These are phyloP conservation scores for Collariella sp. DNA, from an alignment of 495 filamentous ascomycete species.

Conservation along the genomic window DNA sequence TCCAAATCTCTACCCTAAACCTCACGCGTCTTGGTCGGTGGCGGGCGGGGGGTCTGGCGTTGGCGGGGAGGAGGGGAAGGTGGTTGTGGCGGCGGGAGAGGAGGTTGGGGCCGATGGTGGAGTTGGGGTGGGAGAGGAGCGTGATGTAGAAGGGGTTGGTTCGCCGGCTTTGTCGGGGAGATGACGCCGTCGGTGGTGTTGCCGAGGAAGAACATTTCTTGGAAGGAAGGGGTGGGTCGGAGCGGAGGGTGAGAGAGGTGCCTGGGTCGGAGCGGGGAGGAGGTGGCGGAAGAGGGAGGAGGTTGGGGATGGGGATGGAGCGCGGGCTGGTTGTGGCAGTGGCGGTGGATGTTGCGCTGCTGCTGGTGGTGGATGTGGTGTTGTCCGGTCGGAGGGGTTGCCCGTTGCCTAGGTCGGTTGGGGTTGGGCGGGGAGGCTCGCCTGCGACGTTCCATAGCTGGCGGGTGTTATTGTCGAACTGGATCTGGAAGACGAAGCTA, in stretches of 20 bases:
- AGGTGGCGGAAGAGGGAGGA: constrained; percentile 8
- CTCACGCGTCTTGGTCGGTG: constrained; percentile 51
- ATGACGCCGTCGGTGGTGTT: constrained; percentile 68
- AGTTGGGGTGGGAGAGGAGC: constrained; percentile 30
- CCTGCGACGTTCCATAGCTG: constrained; percentile 34
- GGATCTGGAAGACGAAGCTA: constrained; percentile 70
- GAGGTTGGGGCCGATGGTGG: constrained; percentile 27
- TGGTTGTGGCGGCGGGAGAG: constrained; percentile 33
- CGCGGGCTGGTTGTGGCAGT: constrained; percentile 11
- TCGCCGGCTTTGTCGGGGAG: constrained; percentile 54
- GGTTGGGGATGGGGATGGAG: constrained; percentile 2
- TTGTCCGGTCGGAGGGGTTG: background rate
- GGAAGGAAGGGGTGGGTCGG: constrained; percentile 46
- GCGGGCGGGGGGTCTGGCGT: background rate
- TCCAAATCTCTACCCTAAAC: constrained; percentile 90
- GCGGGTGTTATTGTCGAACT: constrained; percentile 63
- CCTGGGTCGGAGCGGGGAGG: constrained; percentile 27
- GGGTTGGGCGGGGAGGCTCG: constrained; percentile 23
- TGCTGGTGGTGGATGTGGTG: background rate
- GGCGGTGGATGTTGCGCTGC: constrained; percentile 26
- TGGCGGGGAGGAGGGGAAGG: constrained; percentile 29
- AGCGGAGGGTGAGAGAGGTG: constrained; percentile 35
- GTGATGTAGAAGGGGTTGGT: constrained; percentile 62
- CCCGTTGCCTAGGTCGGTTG: background rate
- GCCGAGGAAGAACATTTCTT: constrained; percentile 70